phyloP scores from a whole-genome alignment of 148 eudicot species.

The Vaccinium macrocarpon region DNA sequence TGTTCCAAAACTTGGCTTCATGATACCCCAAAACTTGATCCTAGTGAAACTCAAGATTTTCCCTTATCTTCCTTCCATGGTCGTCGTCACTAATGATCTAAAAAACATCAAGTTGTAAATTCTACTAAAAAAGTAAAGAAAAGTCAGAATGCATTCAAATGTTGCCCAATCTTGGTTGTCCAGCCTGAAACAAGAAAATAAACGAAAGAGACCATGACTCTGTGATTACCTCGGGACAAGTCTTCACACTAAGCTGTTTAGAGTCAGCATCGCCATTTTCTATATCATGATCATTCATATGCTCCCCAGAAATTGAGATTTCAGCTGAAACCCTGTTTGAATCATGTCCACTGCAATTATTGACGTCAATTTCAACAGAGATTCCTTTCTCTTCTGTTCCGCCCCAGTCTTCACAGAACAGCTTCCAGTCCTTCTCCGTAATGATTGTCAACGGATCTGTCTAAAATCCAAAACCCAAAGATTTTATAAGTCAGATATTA shows the following conservation, averaged over 20 bases:
- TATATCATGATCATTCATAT: constrained; percentile 35
- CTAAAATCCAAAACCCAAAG: constrained; percentile 37
- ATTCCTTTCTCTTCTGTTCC: constrained; percentile 57
- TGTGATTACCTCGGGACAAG: constrained; percentile 68
- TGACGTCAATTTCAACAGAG: constrained; percentile 58
- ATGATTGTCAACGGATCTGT: constrained; percentile 66
- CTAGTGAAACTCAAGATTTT: neutral
- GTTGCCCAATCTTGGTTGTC: neutral
- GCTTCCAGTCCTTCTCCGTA: constrained; percentile 75
- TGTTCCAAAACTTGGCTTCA: neutral
- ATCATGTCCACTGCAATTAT: constrained; percentile 31
- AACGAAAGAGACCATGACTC: constrained; percentile 5
- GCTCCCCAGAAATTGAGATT: constrained; percentile 46
- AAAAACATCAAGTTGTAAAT: neutral
- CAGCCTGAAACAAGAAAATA: neutral
- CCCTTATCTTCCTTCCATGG: neutral
- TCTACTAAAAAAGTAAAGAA: neutral
- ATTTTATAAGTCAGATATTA: neutral
- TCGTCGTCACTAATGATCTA: neutral
- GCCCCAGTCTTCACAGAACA: constrained; percentile 86
- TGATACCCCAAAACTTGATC: neutral
- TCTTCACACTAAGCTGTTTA: constrained; percentile 49
- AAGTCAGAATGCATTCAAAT: neutral
- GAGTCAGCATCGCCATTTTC: constrained; percentile 47
- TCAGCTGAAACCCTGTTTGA: constrained; percentile 41